Conservation (phyloP, 352 stramenopile genomes). For the Pythium brachiatum region DNA sequence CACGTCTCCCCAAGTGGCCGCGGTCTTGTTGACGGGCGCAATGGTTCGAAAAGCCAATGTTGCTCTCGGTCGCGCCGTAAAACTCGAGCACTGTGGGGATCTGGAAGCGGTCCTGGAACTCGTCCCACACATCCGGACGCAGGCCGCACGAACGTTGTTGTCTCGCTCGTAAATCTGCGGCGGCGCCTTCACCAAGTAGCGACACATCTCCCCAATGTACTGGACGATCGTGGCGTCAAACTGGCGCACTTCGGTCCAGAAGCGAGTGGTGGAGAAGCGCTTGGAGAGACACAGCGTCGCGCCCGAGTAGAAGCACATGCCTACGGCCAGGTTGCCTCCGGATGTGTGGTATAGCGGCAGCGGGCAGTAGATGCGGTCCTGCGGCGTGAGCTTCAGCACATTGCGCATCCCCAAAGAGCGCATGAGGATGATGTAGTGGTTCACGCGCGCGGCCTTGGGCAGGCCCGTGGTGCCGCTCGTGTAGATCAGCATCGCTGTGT, state of each 20-base stretch:
- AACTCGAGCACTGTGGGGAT: slow-evolving; percentile 90
- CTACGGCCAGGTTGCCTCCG: slow-evolving; percentile 72
- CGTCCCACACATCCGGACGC: slow-evolving; percentile 83
- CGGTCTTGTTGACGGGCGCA: slow-evolving; percentile 56
- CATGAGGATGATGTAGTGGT: slow-evolving; percentile 68
- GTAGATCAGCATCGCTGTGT: slow-evolving; percentile 78
- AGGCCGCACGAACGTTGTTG: slow-evolving; percentile 79
- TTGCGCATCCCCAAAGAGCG: slow-evolving; percentile 52
- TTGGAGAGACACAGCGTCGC: slow-evolving; percentile 68
- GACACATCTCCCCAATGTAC: slow-evolving; percentile 91
- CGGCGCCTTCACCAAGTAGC: slow-evolving; percentile 75
- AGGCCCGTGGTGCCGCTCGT: slow-evolving; percentile 82
- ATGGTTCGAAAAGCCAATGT: slow-evolving; percentile 78
- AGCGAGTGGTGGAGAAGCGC: slow-evolving; percentile 79
- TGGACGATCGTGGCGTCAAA: slow-evolving; percentile 80
- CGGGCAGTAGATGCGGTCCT: slow-evolving; percentile 76
- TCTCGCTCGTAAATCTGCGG: slow-evolving; percentile 46
- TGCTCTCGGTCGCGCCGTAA: slow-evolving; percentile 91
- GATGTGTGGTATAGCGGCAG: slow-evolving; percentile 86
- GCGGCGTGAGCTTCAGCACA: slow-evolving; percentile 41
- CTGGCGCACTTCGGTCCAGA: slow-evolving; percentile 73
- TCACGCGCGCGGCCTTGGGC: slow-evolving; percentile 75
- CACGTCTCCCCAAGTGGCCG: slow-evolving; percentile 65
- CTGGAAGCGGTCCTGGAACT: slow-evolving; percentile 85
- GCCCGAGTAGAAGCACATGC: slow-evolving; percentile 77